phyloP scores from a whole-genome alignment of 2,329 filamentous ascomycete species.

The Ceratocystiopsis minuta region DNA sequence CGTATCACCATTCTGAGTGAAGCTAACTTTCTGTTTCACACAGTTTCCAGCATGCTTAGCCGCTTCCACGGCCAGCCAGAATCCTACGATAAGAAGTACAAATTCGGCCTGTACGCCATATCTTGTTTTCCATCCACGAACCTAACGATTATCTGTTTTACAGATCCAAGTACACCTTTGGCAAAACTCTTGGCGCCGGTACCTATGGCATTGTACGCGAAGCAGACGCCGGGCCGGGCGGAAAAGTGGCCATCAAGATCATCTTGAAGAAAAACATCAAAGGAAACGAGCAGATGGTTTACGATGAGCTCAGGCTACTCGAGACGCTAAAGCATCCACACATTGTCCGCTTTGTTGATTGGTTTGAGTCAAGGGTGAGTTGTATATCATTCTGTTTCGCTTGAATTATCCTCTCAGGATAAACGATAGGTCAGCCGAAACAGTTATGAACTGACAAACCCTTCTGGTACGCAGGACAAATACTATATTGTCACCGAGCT shows the following conservation, averaged over 20 bases:
- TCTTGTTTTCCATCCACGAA: conserved; percentile 10
- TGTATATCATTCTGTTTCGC: background rate
- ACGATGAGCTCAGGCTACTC: conserved; percentile 88
- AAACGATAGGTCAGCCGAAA: no score
- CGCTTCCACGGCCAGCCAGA: conserved; percentile 92
- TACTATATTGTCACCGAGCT: conserved; percentile 98
- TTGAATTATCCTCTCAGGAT: no score
- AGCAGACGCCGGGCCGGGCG: conserved; percentile 58
- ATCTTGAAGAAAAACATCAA: conserved; percentile 99
- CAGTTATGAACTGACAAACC: no score
- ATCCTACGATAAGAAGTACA: conserved; percentile 95
- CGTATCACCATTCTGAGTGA: no score
- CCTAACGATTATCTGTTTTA: background rate
- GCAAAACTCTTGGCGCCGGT: conserved; percentile 81
- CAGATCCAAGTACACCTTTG: conserved; percentile 78
- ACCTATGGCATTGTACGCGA: conserved; percentile 98
- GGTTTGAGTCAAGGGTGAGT: conserved; percentile 91
- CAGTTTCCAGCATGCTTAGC: conserved; percentile 81
- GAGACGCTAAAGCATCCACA: conserved; percentile 82
- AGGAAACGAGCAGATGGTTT: conserved; percentile 96
- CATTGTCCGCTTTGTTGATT: conserved; percentile 94
- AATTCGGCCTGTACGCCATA: background rate
- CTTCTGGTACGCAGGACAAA: conserved; percentile 52
- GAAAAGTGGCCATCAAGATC: conserved; percentile 92
- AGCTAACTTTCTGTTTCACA: background rate